Percentiles rank a stretch among this genome's conserved stretches.
Conservation (phyloP, 257 asterid species). For the Ligustrum vulgare region DNA sequence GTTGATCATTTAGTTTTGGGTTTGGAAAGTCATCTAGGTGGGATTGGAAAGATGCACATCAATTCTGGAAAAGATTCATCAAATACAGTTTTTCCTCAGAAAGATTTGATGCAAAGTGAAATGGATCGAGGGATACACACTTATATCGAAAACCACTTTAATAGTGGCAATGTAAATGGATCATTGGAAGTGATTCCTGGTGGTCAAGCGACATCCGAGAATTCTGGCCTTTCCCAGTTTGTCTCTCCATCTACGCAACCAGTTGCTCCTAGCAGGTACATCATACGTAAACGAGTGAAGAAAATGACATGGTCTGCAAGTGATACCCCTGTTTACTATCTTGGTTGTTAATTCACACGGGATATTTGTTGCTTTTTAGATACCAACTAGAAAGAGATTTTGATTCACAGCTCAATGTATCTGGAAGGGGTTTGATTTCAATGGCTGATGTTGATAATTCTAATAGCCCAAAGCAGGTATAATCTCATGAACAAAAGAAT, state of each 20-base stretch:
- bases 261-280: slow-evolving; percentile 65
- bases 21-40: slow-evolving; percentile 46
- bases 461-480: slow-evolving; percentile 73
- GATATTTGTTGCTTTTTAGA: slow-evolving; percentile 37
- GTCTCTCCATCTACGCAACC: slow-evolving; percentile 50
- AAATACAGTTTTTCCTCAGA: slow-evolving; percentile 33
- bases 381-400: slow-evolving; percentile 53
- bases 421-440: slow-evolving; percentile 59
- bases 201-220: slow-evolving; percentile 48
- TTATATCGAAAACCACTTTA: slow-evolving; percentile 35
- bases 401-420: slow-evolving; percentile 24
- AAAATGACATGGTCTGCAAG: slow-evolving; percentile 13
- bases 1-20: slow-evolving; percentile 43
- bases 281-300: slow-evolving; percentile 16
- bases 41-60: slow-evolving; percentile 42
- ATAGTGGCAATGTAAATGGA: slow-evolving; percentile 46
- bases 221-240: slow-evolving; percentile 48
- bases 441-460: slow-evolving; percentile 49
- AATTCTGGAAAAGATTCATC: slow-evolving; percentile 41
- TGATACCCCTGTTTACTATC: slow-evolving; percentile 15
- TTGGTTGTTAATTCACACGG: slow-evolving; percentile 14
- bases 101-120: slow-evolving; percentile 41
- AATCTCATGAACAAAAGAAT: slow-evolving; percentile 7
- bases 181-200: slow-evolving; percentile 45
- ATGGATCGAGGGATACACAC: slow-evolving; percentile 32